Base-by-base conservation (phyloP, 768 basidiomycete species). In the Mrakia frigida region DNA sequence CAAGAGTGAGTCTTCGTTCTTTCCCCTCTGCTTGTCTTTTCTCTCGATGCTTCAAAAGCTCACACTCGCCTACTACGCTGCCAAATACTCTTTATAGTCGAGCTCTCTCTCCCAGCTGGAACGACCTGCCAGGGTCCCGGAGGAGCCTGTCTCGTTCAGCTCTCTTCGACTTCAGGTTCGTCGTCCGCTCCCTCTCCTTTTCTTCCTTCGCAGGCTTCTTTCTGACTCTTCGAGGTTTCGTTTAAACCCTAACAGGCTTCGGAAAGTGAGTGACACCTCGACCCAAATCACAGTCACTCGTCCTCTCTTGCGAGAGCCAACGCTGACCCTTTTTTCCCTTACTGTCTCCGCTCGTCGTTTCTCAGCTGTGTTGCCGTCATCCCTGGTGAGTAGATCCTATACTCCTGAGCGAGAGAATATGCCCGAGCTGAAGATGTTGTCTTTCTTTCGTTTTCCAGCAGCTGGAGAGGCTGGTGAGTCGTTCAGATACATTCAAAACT, bases 311-410 rank as follows among this genome's bases (percentile, higher is more conserved):
- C 56, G 25, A 56, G 18, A 28, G 0, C 25, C 56, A 25, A n/a
- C 5, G 28, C 28, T 56, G 56, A 56, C 18, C 56, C 56, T 6
- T 3, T 25, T 2, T 6, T 25, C 56, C 3, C 25, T n/a, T 28
- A 3, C 23, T 56, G 13, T 7, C 53, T 56, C 6, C n/a, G n/a
- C 3, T 56, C 56, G 23, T 28, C n/a, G 6, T 18, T 1, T 14
- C n/a, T 56, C n/a, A 56, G 56, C 56, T 56, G 56, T 14, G 56
- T 56, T 14, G 56, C n/a, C n/a, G 56, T 56, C 56, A 56, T 56
- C 28, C 56, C 56, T 56, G 56, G 56, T 56, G n/a, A 25, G 56
- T 14, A 4, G 23, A 25, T 28, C 16, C 50, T 7, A 2, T n/a
- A 10, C 56, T 56, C 56, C 23, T 21, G 11, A 43, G 10, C 43